Base-by-base conservation (phyloP, 1,284 basidiomycete genomes). In the Malassezia equina region DNA sequence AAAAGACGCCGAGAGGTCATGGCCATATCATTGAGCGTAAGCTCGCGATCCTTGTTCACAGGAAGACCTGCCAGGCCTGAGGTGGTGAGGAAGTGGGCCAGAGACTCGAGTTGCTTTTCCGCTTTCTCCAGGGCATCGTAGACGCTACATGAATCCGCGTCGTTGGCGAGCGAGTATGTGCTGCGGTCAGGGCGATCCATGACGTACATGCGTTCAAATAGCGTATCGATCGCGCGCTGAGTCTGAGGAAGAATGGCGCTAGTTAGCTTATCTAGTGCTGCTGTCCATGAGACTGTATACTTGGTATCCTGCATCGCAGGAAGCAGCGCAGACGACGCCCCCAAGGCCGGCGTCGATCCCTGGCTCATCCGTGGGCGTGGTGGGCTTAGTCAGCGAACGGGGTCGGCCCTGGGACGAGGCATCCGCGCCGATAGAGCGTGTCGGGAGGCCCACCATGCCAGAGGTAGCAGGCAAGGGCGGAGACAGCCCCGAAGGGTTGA, bases 181-280 rank as follows among this genome's bases (percentile, higher is more conserved):
- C 47, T 45, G 28, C 7, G 4, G 21, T 49, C 31, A 23, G 33
- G n/a, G 12, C 25, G 24, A n/a, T n/a, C n/a, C 46, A 36, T 3
- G 2, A 54, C 52, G 28, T 44, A 54, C 52, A 54, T 7, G 23
- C 33, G 23, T 13, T 55, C 41, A 13, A 55, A 24, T 17, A 55
- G 12, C 12, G 17, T 25, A 24, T 51, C 48, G 12, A 49, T 49
- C 11, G 42, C 47, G 2, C 34, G 47, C 28, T 19, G 41, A 19
- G 34, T 32, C 8, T n/a, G 12, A 7, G 47, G 47, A 11, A 55
- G 40, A 23, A 36, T 25, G 7, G 17, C 13, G 2, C 23, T 19
- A 9, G 8, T 13, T n/a, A 49, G 21, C 7, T 3, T 7, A 28
- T 49, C 47, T 19, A 39, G 36, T 6, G 36, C 17, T 9, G 12